Base-by-base conservation (phyloP, 805 yeast species). In the Candida jianshihensis region DNA sequence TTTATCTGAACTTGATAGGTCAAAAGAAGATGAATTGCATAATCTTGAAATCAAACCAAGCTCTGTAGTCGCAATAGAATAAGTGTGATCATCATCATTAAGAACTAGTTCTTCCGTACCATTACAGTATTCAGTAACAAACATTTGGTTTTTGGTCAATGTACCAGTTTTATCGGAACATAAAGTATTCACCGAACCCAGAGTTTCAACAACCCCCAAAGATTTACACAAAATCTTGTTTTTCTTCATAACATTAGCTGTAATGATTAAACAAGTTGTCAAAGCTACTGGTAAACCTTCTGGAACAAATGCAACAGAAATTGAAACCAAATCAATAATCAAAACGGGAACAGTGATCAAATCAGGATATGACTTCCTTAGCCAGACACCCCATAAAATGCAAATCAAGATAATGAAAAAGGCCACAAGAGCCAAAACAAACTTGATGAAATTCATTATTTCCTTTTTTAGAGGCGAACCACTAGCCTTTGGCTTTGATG, bases 271-370 rank as follows among this genome's bases (percentile, higher is more conserved):
- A 47, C 60, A 77, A 40, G 64, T 71, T 47, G 70, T 73, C 59
- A 54, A 67, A 35, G 73, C 78, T 57, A 59, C 71, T 38, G 64
- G 79, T 22, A 68, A 55, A 29, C 75, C 75, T 46, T 71, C 74
- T 6, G 76, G 75, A 32, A 71, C 66, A 38, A 71, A 70, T 1
- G 77, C 64, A 28, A 71, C 73, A 2, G 68, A 62, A 30, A 71
- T 58, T 4, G 70, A 64, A 34, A 70, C 71, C 31, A 64, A 39
- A 41, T 68, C 71, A 19, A 68, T 60, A 29, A 66, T 63, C 39
- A 70, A 53, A 11, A 59, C 48, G 4, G 70, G 58, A 9, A 60
- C 66, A 31, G 53, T 46, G 33, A 70, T 66, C 70, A 70, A 68
- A 30, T 50, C 60, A 9, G 63, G 66, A 39, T 66, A 61, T 12